Conservation (phyloP, 2,329 filamentous ascomycete genomes). For the Rutstroemia sp. region DNA sequence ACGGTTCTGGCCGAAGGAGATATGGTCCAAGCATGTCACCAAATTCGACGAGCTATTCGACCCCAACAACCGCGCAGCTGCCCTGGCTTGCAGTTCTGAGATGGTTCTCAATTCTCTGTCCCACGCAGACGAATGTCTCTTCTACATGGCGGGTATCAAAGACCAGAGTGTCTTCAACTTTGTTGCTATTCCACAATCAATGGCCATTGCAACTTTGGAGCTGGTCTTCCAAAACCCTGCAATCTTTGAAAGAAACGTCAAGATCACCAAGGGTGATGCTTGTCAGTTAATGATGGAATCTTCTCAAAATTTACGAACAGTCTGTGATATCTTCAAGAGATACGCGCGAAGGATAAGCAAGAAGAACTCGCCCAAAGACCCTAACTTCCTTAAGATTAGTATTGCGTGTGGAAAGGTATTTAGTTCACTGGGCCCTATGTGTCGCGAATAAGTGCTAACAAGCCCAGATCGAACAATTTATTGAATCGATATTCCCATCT, state of each 20-base stretch:
- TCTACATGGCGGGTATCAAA: constrained; percentile 89
- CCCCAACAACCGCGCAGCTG: constrained; percentile 66
- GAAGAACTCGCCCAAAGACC: constrained; percentile 91
- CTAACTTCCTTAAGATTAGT: constrained; percentile 87
- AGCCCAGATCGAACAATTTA: constrained; percentile 69
- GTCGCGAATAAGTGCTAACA: constrained; percentile 6
- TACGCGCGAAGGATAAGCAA: constrained; percentile 78
- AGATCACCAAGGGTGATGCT: constrained; percentile 92
- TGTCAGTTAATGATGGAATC: constrained; percentile 88
- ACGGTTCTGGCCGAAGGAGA: constrained; percentile 90
- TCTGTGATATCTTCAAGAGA: constrained; percentile 74
- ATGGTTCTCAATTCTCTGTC: constrained; percentile 88
- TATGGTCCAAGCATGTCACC: constrained; percentile 93
- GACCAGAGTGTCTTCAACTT: constrained; percentile 99
- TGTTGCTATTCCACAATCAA: constrained; percentile 89
- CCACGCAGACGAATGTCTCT: constrained; percentile 88
- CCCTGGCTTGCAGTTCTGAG: constrained; percentile 80
- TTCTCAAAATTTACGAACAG: constrained; percentile 76
- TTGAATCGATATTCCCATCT: constrained; percentile 84
- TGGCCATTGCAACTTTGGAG: constrained; percentile 95
- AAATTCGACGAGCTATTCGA: constrained; percentile 87
- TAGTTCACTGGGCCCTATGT: neutral
- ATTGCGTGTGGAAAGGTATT: constrained; percentile 77
- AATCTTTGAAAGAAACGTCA: constrained; percentile 82
- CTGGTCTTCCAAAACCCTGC: constrained; percentile 84